phyloP scores from a whole-genome alignment of 2,329 filamentous ascomycete genomes.

The Allantophomopsis lycopodina region DNA sequence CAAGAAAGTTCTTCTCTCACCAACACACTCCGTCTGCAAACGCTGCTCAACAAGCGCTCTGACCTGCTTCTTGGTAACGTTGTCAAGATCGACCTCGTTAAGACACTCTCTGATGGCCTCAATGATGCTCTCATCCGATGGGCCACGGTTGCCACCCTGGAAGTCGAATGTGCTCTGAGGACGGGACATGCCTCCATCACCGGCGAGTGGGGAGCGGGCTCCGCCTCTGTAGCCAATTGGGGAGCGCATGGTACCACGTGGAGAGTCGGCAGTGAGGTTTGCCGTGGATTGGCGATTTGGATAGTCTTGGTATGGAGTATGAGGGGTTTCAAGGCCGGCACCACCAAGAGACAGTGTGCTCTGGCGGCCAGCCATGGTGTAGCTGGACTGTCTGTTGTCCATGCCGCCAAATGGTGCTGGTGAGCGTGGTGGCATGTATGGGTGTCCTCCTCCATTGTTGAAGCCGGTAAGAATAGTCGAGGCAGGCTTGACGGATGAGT shows the following conservation, averaged over 20 bases:
- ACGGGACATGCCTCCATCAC: slow-evolving; percentile 18
- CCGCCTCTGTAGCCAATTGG: slow-evolving; percentile 30
- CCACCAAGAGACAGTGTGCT: slow-evolving; percentile 52
- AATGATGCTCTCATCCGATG: slow-evolving; percentile 67
- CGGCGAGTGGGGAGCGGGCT: slow-evolving; percentile 29
- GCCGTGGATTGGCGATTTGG: slow-evolving; percentile 22
- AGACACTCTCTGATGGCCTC: slow-evolving; percentile 77
- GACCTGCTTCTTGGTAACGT: slow-evolving; percentile 97
- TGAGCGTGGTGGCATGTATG: slow-evolving; percentile 71
- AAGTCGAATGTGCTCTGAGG: slow-evolving; percentile 47
- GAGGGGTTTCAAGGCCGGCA: slow-evolving; percentile 31
- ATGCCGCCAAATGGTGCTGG: slow-evolving; percentile 56
- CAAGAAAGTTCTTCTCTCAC: slow-evolving; percentile 79
- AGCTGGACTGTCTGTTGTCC: slow-evolving; percentile 20
- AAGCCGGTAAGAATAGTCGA: slow-evolving; percentile 82
- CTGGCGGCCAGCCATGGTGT: slow-evolving; percentile 42
- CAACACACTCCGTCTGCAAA: slow-evolving; percentile 75
- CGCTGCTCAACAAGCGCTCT: slow-evolving; percentile 84
- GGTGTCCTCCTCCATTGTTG: slow-evolving; percentile 36
- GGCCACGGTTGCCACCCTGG: slow-evolving; percentile 42
- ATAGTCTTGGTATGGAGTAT: slow-evolving; percentile 44
- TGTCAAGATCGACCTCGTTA: slow-evolving; percentile 82
- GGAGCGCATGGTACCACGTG: slow-evolving; percentile 9
- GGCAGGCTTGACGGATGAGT: slow-evolving; percentile 79
- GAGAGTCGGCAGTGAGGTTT: slow-evolving; percentile 20